phyloP scores from a whole-genome alignment of 306 rosid genomes.

The Vigna hirtella region DNA sequence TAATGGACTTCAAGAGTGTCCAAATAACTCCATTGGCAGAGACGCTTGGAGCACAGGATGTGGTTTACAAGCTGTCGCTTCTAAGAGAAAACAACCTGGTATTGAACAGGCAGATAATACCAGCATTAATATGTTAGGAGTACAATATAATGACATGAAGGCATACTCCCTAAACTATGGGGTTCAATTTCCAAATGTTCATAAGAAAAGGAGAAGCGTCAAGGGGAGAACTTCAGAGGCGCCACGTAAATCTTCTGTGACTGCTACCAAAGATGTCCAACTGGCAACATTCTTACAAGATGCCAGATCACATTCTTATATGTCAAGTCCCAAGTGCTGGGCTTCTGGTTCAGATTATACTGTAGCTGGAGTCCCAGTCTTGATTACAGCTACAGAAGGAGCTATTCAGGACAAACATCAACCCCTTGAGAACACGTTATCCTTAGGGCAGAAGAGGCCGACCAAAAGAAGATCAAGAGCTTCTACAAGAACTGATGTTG shows the following conservation, averaged over 20 bases:
- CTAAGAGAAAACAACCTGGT: slow-evolving; percentile 49
- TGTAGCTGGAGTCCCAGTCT: slow-evolving; percentile 33
- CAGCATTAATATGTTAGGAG: slow-evolving; percentile 51
- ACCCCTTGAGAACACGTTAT: slow-evolving; percentile 38
- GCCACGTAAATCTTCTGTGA: slow-evolving; percentile 35
- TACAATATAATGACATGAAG: slow-evolving; percentile 32
- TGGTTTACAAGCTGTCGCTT: slow-evolving; percentile 34
- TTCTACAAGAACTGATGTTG: slow-evolving; percentile 48
- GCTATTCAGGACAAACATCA: slow-evolving; percentile 48
- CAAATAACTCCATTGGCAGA: no score
- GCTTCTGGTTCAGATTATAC: slow-evolving; percentile 45
- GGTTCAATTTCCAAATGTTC: slow-evolving; percentile 55
- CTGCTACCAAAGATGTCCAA: slow-evolving; percentile 35
- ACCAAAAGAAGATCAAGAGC: slow-evolving; percentile 68
- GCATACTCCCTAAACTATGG: slow-evolving; percentile 8
- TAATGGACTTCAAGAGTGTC: slow-evolving; percentile 15
- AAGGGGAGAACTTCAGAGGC: slow-evolving; percentile 46
- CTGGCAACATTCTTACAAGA: slow-evolving; percentile 28
- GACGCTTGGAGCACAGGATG: no score
- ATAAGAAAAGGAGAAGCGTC: slow-evolving; percentile 60
- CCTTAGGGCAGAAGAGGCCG: slow-evolving; percentile 49
- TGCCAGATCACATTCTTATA: slow-evolving; percentile 24
- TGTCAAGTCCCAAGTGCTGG: slow-evolving; percentile 49
- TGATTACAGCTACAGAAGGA: slow-evolving; percentile 26
- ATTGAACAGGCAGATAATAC: slow-evolving; percentile 40